A percentile compares a stretch with the other conserved stretches of the same genome.
Conservation (phyloP, 2,329 filamentous ascomycete species). For the Parasarocladium wereldwijsianum region DNA sequence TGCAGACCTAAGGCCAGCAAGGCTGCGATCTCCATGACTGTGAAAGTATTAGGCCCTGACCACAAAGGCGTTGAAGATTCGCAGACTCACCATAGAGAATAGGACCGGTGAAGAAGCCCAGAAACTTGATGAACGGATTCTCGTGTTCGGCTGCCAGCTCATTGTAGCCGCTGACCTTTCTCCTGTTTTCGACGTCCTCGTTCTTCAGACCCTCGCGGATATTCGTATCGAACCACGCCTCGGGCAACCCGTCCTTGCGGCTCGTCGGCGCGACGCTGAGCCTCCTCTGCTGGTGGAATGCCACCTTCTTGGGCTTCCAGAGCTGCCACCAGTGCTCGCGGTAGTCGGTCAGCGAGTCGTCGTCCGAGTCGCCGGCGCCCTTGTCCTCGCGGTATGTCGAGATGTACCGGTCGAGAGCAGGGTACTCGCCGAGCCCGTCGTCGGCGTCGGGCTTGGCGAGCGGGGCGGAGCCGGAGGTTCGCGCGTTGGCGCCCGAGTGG, state of each 20-base stretch:
- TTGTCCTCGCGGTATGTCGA: conserved; percentile 22
- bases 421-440: conserved; percentile 9
- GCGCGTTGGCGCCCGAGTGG: too few species aligned
- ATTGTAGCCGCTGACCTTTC: conserved; percentile 55
- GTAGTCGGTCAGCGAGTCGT: conserved; percentile 9
- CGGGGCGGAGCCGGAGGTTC: too few species aligned
- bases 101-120: conserved; percentile 61
- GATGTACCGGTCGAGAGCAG: conserved; percentile 16
- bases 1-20: conserved; percentile 58
- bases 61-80: not conserved
- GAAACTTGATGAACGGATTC: conserved; percentile 61
- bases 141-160: conserved; percentile 61
- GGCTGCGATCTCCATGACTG: conserved; percentile 63
- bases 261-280: conserved; percentile 12
- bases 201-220: conserved; percentile 47
- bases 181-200: conserved; percentile 45
- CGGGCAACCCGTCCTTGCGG: conserved; percentile 23
- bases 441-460: not conserved
- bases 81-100: conserved; percentile 57
- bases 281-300: not conserved
- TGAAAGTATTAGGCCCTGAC: not conserved
- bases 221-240: conserved; percentile 57
- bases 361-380: conserved; percentile 14
- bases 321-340: conserved; percentile 22
- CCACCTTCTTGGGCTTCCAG: conserved; percentile 12